phyloP scores from a whole-genome alignment of 805 yeast genomes.

The Lipomyces sp. region DNA sequence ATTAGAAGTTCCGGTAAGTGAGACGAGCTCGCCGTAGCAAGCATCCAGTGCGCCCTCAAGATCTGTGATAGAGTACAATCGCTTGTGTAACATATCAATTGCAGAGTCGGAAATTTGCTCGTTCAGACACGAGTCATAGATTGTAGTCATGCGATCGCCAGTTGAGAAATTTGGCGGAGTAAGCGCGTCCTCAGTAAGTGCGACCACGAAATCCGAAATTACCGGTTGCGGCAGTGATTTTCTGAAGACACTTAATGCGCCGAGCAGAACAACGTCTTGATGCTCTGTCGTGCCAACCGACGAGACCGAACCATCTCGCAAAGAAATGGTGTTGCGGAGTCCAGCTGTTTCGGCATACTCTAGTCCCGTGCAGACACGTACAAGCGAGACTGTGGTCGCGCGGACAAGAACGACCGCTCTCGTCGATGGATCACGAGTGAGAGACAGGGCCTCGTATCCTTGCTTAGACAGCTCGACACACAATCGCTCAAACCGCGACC shows the following conservation, averaged over 20 bases:
- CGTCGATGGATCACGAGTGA: slow-evolving; percentile 49
- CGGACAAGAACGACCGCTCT: slow-evolving; percentile 47
- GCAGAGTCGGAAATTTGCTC: slow-evolving; percentile 37
- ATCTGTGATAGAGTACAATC: slow-evolving; percentile 20
- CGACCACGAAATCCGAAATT: slow-evolving; percentile 45
- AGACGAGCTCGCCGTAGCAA: slow-evolving; percentile 15
- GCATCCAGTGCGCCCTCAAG: slow-evolving; percentile 27
- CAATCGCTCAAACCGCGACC: slow-evolving; percentile 71
- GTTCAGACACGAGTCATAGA: slow-evolving; percentile 28
- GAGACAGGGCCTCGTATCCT: slow-evolving; percentile 62
- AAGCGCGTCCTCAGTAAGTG: slow-evolving; percentile 48
- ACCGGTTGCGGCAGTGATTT: slow-evolving; percentile 49
- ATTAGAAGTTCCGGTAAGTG: slow-evolving; percentile 2
- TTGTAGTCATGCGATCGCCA: slow-evolving; percentile 32
- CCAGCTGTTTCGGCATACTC: slow-evolving; percentile 45
- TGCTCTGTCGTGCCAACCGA: neutral
- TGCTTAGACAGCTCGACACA: slow-evolving; percentile 71
- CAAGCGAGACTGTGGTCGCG: slow-evolving; percentile 45
- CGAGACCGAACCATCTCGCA: neutral
- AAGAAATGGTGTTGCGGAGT: slow-evolving; percentile 26
- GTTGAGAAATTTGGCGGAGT: slow-evolving; percentile 27
- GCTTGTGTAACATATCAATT: slow-evolving; percentile 28
- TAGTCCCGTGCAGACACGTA: slow-evolving; percentile 45
- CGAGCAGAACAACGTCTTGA: slow-evolving; percentile 41
- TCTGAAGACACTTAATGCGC: slow-evolving; percentile 50